These are phyloP conservation scores for Juncus inflexus DNA, from an alignment of 176 grass and related monocot species.

Conservation along the genomic window DNA sequence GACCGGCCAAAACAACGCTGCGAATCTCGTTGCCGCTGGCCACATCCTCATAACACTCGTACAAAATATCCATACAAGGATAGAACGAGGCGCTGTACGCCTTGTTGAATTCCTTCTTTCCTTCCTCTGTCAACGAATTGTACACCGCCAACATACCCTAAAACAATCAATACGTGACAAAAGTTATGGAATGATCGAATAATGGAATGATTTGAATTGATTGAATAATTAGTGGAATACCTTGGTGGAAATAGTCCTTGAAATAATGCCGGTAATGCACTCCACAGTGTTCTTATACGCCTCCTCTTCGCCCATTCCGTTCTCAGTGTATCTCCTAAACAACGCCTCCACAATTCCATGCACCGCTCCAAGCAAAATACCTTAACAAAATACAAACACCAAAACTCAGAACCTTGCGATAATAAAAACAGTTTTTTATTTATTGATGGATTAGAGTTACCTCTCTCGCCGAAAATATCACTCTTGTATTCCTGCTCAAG, in stretches of 20 bases:
- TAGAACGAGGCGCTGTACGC: constrained; percentile 71
- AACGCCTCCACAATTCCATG: constrained; percentile 70
- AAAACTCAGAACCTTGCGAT: too few species aligned
- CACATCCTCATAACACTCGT: constrained; percentile 66
- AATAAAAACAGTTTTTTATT: too few species aligned
- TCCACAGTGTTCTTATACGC: constrained; percentile 74
- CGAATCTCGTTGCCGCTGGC: constrained; percentile 69
- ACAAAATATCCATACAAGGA: constrained; percentile 74
- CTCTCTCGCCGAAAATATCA: constrained; percentile 81
- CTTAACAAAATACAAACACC: constrained; percentile 20
- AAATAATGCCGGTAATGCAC: constrained; percentile 76
- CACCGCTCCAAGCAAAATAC: constrained; percentile 64
- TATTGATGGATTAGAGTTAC: constrained; percentile 23
- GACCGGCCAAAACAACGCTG: constrained; percentile 73
- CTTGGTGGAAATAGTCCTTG: constrained; percentile 69
- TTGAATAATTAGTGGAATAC: constrained; percentile 10
- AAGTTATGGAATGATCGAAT: background rate
- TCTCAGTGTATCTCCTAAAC: constrained; percentile 71
- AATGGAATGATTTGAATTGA: background rate
- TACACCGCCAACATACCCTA: constrained; percentile 75
- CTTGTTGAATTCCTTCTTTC: constrained; percentile 59
- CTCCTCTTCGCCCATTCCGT: constrained; percentile 60
- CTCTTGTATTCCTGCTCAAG: constrained; percentile 75
- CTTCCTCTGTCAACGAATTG: constrained; percentile 52
- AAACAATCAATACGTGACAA: constrained; percentile 1